Evolutionary conservation across 495 filamentous ascomycete species (phyloP).

Genomic region (Penicilliopsis zonata): DNA sequence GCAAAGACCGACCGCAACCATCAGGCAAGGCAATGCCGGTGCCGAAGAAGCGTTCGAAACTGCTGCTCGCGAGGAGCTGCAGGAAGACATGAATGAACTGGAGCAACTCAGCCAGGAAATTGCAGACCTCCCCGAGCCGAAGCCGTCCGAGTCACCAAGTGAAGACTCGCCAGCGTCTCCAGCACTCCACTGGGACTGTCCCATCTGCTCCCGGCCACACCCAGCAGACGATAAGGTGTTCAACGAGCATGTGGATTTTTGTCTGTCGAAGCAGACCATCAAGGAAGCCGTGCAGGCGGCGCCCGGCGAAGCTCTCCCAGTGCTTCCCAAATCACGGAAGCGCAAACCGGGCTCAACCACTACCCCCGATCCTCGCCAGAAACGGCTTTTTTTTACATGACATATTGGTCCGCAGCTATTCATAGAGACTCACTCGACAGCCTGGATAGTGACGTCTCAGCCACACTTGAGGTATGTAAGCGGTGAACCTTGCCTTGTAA

Average conservation of each 20-base stretch:
- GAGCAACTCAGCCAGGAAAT: slow-evolving; percentile 53
- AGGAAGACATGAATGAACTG: slow-evolving; percentile 53
- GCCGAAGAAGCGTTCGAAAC: slow-evolving; percentile 60
- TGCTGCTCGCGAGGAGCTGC: slow-evolving; percentile 47
- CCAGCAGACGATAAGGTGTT: slow-evolving; percentile 63
- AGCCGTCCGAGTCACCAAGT: slow-evolving; percentile 1
- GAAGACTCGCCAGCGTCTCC: slow-evolving; percentile 8
- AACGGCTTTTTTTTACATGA: slow-evolving; percentile 28
- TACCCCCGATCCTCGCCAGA: slow-evolving; percentile 21
- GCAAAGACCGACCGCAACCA: slow-evolving; percentile 6
- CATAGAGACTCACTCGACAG: no score
- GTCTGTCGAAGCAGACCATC: slow-evolving; percentile 77
- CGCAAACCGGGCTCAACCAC: slow-evolving; percentile 13
- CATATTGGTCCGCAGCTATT: no score
- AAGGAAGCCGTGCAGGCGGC: slow-evolving; percentile 57
- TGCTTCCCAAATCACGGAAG: slow-evolving; percentile 12
- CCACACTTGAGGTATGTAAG: no score
- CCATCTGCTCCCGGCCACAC: slow-evolving; percentile 69
- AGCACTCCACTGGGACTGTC: slow-evolving; percentile 72
- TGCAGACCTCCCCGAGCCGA: slow-evolving; percentile 3
- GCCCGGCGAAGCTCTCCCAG: slow-evolving; percentile 5
- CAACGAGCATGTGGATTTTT: slow-evolving; percentile 91
- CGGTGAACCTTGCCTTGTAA: no score
- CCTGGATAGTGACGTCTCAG: no score
- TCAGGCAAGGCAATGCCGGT: slow-evolving; percentile 51